Conservation (phyloP, 441 rosid genomes). For the Theobroma grandiflorum region DNA sequence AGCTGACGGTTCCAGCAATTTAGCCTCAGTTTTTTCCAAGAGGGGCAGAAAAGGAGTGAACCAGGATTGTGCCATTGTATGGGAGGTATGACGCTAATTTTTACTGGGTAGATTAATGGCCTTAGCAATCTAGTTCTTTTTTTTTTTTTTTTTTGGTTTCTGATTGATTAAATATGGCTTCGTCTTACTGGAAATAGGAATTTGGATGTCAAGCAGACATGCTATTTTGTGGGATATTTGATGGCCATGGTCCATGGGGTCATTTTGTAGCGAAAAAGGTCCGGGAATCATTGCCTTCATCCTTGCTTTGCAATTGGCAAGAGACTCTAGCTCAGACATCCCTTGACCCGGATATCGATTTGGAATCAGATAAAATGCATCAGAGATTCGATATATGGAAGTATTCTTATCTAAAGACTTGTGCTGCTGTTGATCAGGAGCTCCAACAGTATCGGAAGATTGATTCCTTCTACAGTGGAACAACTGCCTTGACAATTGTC, state of each 20-base stretch:
- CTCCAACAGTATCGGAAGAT: slow-evolving; percentile 67
- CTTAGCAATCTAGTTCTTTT: background rate
- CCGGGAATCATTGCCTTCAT: slow-evolving; percentile 72
- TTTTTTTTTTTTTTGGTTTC: background rate
- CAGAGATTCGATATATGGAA: slow-evolving; percentile 78
- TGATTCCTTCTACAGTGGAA: slow-evolving; percentile 81
- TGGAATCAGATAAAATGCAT: slow-evolving; percentile 60
- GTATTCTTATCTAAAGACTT: slow-evolving; percentile 74
- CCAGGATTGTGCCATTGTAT: slow-evolving; percentile 88
- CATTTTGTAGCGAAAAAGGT: slow-evolving; percentile 90
- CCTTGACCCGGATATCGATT: slow-evolving; percentile 49
- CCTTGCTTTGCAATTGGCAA: slow-evolving; percentile 82
- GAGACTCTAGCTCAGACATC: slow-evolving; percentile 67
- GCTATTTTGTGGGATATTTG: slow-evolving; percentile 91
- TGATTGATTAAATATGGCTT: slow-evolving; percentile 3
- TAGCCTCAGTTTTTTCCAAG: slow-evolving; percentile 75
- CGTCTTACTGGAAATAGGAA: slow-evolving; percentile 49
- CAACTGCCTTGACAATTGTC: slow-evolving; percentile 83
- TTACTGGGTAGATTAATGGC: background rate
- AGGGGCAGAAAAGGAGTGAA: slow-evolving; percentile 87
- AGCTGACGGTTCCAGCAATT: slow-evolving; percentile 65
- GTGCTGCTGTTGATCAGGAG: slow-evolving; percentile 79
- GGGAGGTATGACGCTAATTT: slow-evolving; percentile 67
- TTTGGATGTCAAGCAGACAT: slow-evolving; percentile 90
- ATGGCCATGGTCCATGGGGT: slow-evolving; percentile 98